Conservation (phyloP, 225 moss, liverwort and hornwort genomes). For the Marchantia paleacea region DNA sequence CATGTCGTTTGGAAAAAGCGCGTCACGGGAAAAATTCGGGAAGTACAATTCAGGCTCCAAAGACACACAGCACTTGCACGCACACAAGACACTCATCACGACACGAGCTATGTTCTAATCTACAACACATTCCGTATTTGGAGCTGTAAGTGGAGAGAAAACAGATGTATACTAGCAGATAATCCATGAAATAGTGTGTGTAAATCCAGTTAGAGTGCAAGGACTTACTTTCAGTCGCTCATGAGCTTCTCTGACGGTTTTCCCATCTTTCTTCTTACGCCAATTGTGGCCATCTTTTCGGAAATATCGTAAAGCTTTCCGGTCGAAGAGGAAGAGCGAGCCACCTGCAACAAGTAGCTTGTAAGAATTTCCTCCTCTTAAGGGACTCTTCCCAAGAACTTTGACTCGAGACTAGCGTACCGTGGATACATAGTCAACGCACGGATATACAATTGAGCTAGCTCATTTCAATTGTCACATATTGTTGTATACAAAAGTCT, state of each 20-base stretch:
- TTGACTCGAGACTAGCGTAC: too few species aligned
- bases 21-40: too few species aligned
- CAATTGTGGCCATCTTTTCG: constrained; percentile 98
- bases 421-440: not conserved
- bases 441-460: not conserved
- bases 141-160: too few species aligned
- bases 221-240: constrained; percentile 70
- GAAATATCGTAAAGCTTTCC: constrained; percentile 86
- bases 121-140: too few species aligned
- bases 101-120: too few species aligned
- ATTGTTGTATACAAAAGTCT: not conserved
- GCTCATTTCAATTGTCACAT: not conserved
- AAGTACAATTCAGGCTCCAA: too few species aligned
- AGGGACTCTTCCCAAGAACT: not conserved
- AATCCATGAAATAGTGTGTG: too few species aligned
- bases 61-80: too few species aligned
- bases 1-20: too few species aligned
- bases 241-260: constrained; percentile 95
- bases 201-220: not conserved
- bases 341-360: constrained; percentile 39
- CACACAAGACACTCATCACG: too few species aligned
- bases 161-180: too few species aligned
- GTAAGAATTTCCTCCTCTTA: not conserved
- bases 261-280: constrained; percentile 99
- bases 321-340: constrained; percentile 89